phyloP scores from a whole-genome alignment of 768 basidiomycete genomes.

The Pisolithus sp. region DNA sequence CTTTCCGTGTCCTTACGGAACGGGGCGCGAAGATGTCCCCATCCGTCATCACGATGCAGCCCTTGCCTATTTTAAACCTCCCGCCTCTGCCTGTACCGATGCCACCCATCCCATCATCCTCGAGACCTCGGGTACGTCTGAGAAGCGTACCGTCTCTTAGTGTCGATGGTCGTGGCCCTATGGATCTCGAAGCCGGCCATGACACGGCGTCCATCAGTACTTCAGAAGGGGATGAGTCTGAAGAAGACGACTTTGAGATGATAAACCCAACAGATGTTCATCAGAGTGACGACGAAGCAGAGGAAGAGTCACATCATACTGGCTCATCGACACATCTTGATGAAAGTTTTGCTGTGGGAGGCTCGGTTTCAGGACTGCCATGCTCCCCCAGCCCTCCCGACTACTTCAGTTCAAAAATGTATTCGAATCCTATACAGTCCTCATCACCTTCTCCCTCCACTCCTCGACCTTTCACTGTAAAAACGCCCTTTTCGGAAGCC shows the following conservation, averaged over 20 bases:
- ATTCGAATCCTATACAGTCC: conserved; percentile 2
- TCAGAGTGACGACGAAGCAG: conserved; percentile 31
- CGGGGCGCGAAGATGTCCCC: conserved; percentile 41
- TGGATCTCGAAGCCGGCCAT: conserved; percentile 17
- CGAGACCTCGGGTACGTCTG: conserved; percentile 28
- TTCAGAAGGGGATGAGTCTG: conserved; percentile 31
- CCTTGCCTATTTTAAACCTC: conserved; percentile 43
- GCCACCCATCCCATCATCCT: conserved; percentile 6
- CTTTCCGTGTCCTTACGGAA: conserved; percentile 22
- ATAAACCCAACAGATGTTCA: conserved; percentile 30
- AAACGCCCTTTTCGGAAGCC: conserved; percentile 6
- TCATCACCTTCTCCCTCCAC: conserved; percentile 8
- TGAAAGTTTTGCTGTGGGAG: too few relatives aligned
- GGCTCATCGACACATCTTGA: conserved; percentile 6
- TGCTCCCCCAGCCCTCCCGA: neutral
- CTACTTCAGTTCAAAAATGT: conserved; percentile 5
- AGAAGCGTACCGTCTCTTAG: conserved; percentile 52
- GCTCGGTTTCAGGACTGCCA: conserved; percentile 1
- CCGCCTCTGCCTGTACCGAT: conserved; percentile 39
- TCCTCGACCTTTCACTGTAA: conserved; percentile 14
- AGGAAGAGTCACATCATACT: conserved; percentile 22
- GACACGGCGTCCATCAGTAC: conserved; percentile 16
- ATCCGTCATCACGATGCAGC: conserved; percentile 37
- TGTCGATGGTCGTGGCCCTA: conserved; percentile 27
- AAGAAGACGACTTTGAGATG: conserved; percentile 29